Percentiles rank a stretch among this genome's conserved stretches.
Evolutionary conservation across 495 filamentous ascomycete species (phyloP).

Genomic region (Sabuloglossum arenarium): DNA sequence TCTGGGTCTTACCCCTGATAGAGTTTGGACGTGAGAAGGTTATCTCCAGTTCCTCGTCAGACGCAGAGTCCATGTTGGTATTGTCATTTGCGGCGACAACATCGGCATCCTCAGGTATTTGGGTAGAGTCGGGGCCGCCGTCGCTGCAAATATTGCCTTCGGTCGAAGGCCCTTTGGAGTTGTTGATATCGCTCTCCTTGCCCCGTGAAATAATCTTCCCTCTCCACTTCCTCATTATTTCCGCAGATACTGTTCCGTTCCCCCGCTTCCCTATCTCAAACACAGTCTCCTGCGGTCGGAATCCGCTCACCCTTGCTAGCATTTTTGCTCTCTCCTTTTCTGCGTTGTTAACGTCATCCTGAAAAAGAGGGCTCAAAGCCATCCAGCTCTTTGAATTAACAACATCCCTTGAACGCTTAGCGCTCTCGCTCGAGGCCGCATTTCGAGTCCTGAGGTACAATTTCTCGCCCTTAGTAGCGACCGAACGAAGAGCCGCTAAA

Average conservation of each 20-base stretch:
- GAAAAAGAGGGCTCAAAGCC: constrained; percentile 57
- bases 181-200: constrained; percentile 7
- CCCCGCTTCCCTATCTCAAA: constrained; percentile 74
- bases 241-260: constrained; percentile 45
- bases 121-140: constrained; percentile 14
- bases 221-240: constrained; percentile 52
- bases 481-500: constrained; percentile 41
- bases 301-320: constrained; percentile 65
- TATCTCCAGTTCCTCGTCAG: constrained; percentile 59
- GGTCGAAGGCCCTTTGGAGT: constrained; percentile 10
- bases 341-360: constrained; percentile 33
- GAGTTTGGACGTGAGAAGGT: constrained; percentile 44
- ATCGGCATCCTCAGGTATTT: constrained; percentile 17
- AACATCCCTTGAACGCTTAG: constrained; percentile 61
- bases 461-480: constrained; percentile 77
- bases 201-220: constrained; percentile 32
- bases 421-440: constrained; percentile 68
- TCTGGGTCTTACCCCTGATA: constrained; percentile 12
- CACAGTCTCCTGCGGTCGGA: constrained; percentile 76
- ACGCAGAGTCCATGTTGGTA: constrained; percentile 42
- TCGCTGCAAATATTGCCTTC: constrained; percentile 16
- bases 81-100: constrained; percentile 14
- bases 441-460: constrained; percentile 79
- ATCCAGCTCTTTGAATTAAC: constrained; percentile 44
- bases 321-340: constrained; percentile 63